A percentile compares a stretch with the other conserved stretches of the same genome.
phyloP scores from a whole-genome alignment of 202 grass and related monocot species.

The Musa balbisiana region DNA sequence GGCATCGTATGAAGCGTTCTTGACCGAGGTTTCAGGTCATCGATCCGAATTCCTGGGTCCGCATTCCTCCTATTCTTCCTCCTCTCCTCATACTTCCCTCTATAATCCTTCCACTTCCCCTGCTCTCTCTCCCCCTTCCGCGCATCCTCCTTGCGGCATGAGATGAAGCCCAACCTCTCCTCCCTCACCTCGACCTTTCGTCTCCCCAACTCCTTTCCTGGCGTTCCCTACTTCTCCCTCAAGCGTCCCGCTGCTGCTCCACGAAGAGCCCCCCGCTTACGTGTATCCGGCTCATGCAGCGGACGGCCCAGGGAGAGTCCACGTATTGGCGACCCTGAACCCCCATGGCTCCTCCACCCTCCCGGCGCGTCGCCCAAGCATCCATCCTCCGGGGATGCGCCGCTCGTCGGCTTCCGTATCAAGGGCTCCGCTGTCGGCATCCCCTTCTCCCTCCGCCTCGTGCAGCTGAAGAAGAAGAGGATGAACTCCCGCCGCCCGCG shows the following conservation, averaged over 20 bases:
- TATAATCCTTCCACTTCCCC: background rate
- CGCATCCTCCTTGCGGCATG: background rate
- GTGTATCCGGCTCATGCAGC: background rate
- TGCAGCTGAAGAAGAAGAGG: conserved; percentile 16
- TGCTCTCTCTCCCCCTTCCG: background rate
- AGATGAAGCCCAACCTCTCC: conserved; percentile 8
- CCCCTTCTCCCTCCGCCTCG: conserved; percentile 20
- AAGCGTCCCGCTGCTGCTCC: background rate
- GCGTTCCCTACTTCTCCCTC: background rate
- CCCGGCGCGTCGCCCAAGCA: background rate
- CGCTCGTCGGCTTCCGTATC: background rate
- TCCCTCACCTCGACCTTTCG: background rate
- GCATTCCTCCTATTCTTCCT: background rate
- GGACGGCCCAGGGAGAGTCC: background rate
- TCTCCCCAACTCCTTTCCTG: background rate
- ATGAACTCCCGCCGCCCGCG: background rate
- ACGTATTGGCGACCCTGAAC: background rate
- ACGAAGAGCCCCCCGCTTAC: background rate
- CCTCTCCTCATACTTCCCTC: background rate
- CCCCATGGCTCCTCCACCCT: conserved; percentile 6
- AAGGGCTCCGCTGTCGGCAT: background rate
- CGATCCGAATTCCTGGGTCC: background rate
- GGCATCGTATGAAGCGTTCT: too few relatives aligned
- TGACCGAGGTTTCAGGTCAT: background rate
- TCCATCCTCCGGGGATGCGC: background rate